Evolutionary conservation across 768 basidiomycete genomes (phyloP).

Genomic region (Tricholomella constricta): DNA sequence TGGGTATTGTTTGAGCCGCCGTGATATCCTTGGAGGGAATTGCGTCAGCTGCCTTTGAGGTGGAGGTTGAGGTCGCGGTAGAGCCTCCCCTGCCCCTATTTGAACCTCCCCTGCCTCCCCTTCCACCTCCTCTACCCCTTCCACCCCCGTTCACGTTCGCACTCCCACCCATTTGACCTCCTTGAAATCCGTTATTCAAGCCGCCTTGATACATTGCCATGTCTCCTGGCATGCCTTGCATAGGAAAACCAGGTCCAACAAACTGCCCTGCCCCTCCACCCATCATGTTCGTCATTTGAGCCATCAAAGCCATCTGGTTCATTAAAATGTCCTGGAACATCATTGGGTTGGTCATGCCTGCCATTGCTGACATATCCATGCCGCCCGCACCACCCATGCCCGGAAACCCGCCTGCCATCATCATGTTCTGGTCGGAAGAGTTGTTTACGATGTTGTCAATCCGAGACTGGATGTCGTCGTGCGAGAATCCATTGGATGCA

Average conservation of each 20-base stretch:
- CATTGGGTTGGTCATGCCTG: constrained; percentile 63
- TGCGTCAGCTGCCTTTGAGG: constrained; percentile 22
- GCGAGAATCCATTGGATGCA: constrained; percentile 39
- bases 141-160: constrained; percentile 34
- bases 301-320: constrained; percentile 92
- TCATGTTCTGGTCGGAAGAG: constrained; percentile 58
- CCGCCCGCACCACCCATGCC: constrained; percentile 40
- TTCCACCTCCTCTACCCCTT: constrained; percentile 45
- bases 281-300: constrained; percentile 88
- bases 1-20: constrained; percentile 29
- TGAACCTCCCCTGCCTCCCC: constrained; percentile 45
- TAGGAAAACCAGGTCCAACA: constrained; percentile 56
- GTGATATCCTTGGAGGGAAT: constrained; percentile 12
- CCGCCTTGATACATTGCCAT: constrained; percentile 50
- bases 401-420: constrained; percentile 50
- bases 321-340: constrained; percentile 89
- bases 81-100: constrained; percentile 52
- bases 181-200: constrained; percentile 41
- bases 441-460: constrained; percentile 75
- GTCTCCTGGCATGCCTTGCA: constrained; percentile 58
- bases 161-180: constrained; percentile 29
- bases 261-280: constrained; percentile 60
- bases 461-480: constrained; percentile 76
- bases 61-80: constrained; percentile 18
- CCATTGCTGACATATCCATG: constrained; percentile 69